Evolutionary conservation across 768 basidiomycete species (phyloP), one percentile per base, ranked within the genome.

Genomic region (Termitomyces sp.): DNA sequence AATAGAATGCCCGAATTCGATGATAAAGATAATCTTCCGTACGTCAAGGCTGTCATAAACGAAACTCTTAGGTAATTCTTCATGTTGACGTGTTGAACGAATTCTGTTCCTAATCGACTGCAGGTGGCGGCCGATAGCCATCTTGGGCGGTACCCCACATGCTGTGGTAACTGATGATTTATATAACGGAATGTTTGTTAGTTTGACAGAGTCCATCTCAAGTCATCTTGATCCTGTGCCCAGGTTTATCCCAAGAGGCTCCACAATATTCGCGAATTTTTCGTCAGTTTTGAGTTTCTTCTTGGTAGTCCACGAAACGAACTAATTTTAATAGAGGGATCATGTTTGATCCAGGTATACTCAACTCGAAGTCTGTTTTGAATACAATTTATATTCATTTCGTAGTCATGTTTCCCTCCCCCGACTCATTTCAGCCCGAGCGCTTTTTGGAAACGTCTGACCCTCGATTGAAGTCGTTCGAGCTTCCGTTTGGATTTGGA

Each of bases 401-500:
- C 5, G n/a, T 26, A 51, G 50, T 40, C 26, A 52, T 60, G 55
- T 57, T 60, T 50, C 56, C 56, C 0, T 54, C 30, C 4, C 55
- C 60, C 6, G 43, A 53, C 2, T 53, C 52, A 40, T 55, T 43
- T 38, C 67, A 60, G 72, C 75, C 54, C 63, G 68, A 14, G 62
- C 56, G 56, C 9, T 57, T 50, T n/a, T 43, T 57, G 30, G 56
- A 57, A 50, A 57, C 56, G 5, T 28, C 50, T 19, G 26, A 40
- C 19, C 66, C 5, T 38, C 50, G 48, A 21, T 28, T 57, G 4
- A 44, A 42, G 28, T 44, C 50, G 15, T 57, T 57, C 19, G 56
- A 57, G n/a, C 63, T 74, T 41, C 68, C 72, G 4, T 78, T 74
- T 60, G 72, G 76, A 30, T 77, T 75, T 51, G 76, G 76, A 33